phyloP scores from a whole-genome alignment of 164 flowering plant species.

The Paratinospora sagittata region DNA sequence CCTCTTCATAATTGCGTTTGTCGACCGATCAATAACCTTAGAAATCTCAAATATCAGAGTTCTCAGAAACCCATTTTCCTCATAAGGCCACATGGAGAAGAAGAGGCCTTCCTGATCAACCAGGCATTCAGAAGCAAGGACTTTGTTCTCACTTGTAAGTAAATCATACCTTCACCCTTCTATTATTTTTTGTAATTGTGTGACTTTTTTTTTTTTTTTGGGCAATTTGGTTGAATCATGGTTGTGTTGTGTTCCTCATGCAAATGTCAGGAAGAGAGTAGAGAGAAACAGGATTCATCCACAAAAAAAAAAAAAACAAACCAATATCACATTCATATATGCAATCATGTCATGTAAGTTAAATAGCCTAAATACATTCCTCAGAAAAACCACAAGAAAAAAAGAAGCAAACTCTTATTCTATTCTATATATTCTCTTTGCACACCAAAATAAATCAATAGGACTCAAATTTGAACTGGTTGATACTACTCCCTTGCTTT shows the following conservation, averaged over 20 bases:
- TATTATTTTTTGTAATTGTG: neutral
- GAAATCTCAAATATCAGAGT: slow-evolving; percentile 7
- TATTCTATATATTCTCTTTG: slow-evolving; percentile 25
- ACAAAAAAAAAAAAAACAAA: slow-evolving; percentile 30
- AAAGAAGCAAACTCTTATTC: slow-evolving; percentile 27
- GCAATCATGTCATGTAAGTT: slow-evolving; percentile 23
- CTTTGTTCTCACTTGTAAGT: neutral
- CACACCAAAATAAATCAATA: slow-evolving; percentile 41
- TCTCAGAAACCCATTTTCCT: slow-evolving; percentile 23
- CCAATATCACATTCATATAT: slow-evolving; percentile 30
- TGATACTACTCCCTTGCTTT: slow-evolving; percentile 29
- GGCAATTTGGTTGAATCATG: neutral
- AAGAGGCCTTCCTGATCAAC: neutral
- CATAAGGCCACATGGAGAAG: neutral
- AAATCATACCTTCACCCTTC: neutral
- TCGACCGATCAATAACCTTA: slow-evolving; percentile 21
- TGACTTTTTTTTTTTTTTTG: neutral
- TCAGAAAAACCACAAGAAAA: slow-evolving; percentile 8
- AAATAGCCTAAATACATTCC: slow-evolving; percentile 26
- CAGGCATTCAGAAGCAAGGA: neutral
- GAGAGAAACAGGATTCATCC: neutral
- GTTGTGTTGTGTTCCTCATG: neutral
- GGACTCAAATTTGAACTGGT: slow-evolving; percentile 38
- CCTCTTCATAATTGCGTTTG: slow-evolving; percentile 29
- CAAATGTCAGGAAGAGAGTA: slow-evolving; percentile 2